Percentiles rank a stretch among this genome's conserved stretches.
These are phyloP conservation scores for Ramaria rubella DNA, from an alignment of 768 basidiomycete species.

Conservation along the genomic window DNA sequence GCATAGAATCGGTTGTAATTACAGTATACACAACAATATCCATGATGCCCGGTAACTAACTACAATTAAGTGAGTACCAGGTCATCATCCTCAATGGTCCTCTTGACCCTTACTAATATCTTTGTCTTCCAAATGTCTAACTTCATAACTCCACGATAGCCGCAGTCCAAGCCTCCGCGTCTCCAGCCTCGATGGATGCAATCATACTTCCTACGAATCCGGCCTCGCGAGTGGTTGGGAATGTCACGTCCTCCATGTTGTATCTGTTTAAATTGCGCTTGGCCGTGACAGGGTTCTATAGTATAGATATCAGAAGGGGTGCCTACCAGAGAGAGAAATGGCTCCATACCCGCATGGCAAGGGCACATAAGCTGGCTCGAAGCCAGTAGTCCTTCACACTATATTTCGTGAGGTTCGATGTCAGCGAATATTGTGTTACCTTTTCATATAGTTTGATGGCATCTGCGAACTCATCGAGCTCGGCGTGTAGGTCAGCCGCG, in stretches of 20 bases:
- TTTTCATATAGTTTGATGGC: slow-evolving; percentile 88
- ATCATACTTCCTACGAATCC: slow-evolving; percentile 77
- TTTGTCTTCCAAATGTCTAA: slow-evolving; percentile 95
- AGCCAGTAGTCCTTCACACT: slow-evolving; percentile 99
- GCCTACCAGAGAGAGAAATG: not conserved
- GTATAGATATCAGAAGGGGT: not conserved
- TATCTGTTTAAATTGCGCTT: slow-evolving; percentile 76
- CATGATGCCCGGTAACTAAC: too few relatives aligned
- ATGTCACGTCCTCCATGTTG: slow-evolving; percentile 45
- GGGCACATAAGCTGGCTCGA: slow-evolving; percentile 74
- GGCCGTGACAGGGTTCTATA: slow-evolving; percentile 78
- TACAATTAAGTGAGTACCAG: slow-evolving; percentile 18
- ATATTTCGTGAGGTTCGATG: slow-evolving; percentile 87
- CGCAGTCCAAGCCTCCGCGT: slow-evolving; percentile 67
- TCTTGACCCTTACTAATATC: slow-evolving; percentile 88
- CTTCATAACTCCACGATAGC: slow-evolving; percentile 87
- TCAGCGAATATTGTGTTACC: slow-evolving; percentile 79
- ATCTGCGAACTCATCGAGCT: slow-evolving; percentile 74
- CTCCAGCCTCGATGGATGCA: slow-evolving; percentile 69
- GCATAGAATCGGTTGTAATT: too few relatives aligned
- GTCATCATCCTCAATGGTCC: slow-evolving; percentile 57
- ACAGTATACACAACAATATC: too few relatives aligned
- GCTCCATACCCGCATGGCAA: slow-evolving; percentile 73
- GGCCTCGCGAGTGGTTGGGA: slow-evolving; percentile 36
- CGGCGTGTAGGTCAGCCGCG: slow-evolving; percentile 91